Evolutionary conservation across 768 basidiomycete species (phyloP).

Genomic region (Suillus variegatus): DNA sequence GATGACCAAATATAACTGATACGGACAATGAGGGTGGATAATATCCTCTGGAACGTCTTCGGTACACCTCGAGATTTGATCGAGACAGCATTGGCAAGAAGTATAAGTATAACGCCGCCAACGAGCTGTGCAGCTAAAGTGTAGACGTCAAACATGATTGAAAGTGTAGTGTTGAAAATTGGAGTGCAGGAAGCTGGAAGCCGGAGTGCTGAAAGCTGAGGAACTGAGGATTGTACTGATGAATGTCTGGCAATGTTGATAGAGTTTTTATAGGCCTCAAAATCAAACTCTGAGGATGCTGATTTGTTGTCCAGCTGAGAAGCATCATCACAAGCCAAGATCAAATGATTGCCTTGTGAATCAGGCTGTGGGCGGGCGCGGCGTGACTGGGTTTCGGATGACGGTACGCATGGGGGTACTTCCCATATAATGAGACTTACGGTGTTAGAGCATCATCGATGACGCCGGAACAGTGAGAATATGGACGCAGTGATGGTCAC

Average conservation of each 20-base stretch:
- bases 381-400: not conserved
- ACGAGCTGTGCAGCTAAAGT: conserved; percentile 15
- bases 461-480: not conserved
- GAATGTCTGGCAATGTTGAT: not conserved
- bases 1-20: not conserved
- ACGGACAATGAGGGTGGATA: conserved; percentile 13
- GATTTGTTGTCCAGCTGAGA: not conserved
- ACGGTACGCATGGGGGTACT: not conserved
- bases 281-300: not conserved
- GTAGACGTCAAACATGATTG: conserved; percentile 18
- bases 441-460: not conserved
- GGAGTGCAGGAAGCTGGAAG: not conserved
- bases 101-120: conserved; percentile 18
- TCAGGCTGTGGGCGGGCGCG: not conserved
- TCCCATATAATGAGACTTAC: not conserved
- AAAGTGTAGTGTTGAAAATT: not conserved
- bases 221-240: not conserved
- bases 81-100: conserved; percentile 16
- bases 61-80: conserved; percentile 12
- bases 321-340: not conserved
- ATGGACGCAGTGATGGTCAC: not conserved
- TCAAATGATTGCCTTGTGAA: conserved; percentile 7
- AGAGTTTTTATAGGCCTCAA: conserved; percentile 6
- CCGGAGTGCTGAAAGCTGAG: not conserved
- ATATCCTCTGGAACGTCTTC: conserved; percentile 9